A percentile compares a stretch with the other conserved stretches of the same genome.
phyloP scores from a whole-genome alignment of 257 asterid species.

The Plantago elongata region DNA sequence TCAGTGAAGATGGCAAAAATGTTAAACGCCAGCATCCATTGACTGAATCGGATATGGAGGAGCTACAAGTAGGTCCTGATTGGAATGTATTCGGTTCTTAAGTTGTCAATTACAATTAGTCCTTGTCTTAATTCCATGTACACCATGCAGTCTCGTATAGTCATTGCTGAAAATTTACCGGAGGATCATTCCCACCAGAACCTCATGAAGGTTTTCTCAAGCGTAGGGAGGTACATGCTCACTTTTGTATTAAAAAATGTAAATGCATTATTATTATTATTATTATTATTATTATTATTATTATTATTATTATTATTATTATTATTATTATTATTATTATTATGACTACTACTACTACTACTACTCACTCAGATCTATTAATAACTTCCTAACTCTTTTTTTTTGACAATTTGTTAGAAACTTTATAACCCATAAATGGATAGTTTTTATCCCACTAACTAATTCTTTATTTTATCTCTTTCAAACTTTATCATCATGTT shows the following conservation, averaged over 20 bases:
- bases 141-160: conserved; percentile 59
- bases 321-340: too few species aligned
- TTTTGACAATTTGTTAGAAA: too few species aligned
- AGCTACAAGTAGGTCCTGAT: conserved; percentile 58
- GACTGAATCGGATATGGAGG: conserved; percentile 76
- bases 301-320: too few species aligned
- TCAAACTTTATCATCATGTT: too few species aligned
- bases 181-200: conserved; percentile 95
- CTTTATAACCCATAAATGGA: too few species aligned
- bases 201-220: conserved; percentile 76
- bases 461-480: too few species aligned
- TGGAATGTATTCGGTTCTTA: neutral
- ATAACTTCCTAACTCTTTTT: too few species aligned
- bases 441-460: too few species aligned
- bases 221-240: conserved; percentile 70
- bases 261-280: neutral
- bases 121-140: conserved; percentile 10
- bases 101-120: conserved; percentile 7
- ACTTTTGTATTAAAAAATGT: conserved; percentile 14
- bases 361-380: too few species aligned
- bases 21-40: conserved; percentile 63
- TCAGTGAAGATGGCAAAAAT: conserved; percentile 84
- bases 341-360: too few species aligned
- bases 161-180: conserved; percentile 82
- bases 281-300: neutral